Percentiles rank a stretch among this genome's conserved stretches.
phyloP scores from a whole-genome alignment of 2,329 filamentous ascomycete species.

The Ascochyta rabiei region DNA sequence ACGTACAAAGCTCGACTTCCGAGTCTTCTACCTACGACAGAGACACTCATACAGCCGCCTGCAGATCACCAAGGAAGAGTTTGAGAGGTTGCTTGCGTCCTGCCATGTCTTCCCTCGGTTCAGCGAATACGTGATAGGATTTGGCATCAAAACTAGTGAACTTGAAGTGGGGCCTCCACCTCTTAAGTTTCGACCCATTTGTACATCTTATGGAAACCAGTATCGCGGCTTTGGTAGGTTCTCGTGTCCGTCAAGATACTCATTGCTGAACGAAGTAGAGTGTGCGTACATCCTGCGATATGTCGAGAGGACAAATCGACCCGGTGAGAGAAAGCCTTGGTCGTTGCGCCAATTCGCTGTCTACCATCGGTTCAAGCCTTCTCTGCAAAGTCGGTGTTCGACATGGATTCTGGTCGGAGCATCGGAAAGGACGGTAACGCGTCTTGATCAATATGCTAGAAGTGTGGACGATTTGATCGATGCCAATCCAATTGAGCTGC shows the following conservation, averaged over 20 bases:
- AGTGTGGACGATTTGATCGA: neutral
- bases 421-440: neutral
- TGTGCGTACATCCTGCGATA: slow-evolving; percentile 9
- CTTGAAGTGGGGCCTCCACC: slow-evolving; percentile 27
- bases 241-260: neutral
- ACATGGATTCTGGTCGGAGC: slow-evolving; percentile 6
- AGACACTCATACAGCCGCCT: slow-evolving; percentile 24
- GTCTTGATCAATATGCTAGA: neutral
- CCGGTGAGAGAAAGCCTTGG: slow-evolving; percentile 13
- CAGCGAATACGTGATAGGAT: slow-evolving; percentile 26
- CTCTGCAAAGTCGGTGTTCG: neutral
- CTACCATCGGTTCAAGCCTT: slow-evolving; percentile 22
- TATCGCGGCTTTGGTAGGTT: slow-evolving; percentile 7
- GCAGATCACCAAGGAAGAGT: slow-evolving; percentile 20
- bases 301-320: slow-evolving; percentile 2
- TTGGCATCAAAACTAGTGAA: slow-evolving; percentile 18
- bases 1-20: slow-evolving; percentile 21
- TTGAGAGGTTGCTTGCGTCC: neutral
- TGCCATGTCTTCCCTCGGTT: slow-evolving; percentile 30
- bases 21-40: slow-evolving; percentile 31
- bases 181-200: slow-evolving; percentile 8
- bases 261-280: neutral
- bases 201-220: neutral
- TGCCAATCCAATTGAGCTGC: slow-evolving; percentile 33
- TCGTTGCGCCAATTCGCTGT: slow-evolving; percentile 24